These are phyloP conservation scores for Podaxis sp. DNA, from an alignment of 768 basidiomycete species.

Conservation along the genomic window DNA sequence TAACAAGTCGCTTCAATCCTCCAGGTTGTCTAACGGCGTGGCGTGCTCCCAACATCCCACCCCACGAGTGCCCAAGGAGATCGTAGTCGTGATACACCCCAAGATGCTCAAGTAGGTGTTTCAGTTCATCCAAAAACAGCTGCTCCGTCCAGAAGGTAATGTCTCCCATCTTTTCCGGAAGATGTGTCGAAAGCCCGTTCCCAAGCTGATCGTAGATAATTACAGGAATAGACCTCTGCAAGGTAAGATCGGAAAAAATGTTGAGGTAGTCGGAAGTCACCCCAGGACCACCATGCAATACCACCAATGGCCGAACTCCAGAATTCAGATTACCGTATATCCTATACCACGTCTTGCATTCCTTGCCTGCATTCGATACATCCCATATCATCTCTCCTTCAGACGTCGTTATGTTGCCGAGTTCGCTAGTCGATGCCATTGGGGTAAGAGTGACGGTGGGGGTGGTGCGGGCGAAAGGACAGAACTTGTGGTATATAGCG, in stretches of 20 bases:
- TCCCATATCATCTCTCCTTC: constrained; percentile 9
- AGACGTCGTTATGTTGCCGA: neutral
- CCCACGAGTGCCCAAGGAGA: constrained; percentile 48
- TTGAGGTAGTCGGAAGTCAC: constrained; percentile 36
- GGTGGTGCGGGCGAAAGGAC: neutral
- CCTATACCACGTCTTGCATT: constrained; percentile 45
- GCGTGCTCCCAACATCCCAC: constrained; percentile 45
- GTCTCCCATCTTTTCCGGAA: constrained; percentile 37
- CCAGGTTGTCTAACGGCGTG: constrained; percentile 33
- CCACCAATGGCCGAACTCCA: constrained; percentile 37
- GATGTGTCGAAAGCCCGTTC: constrained; percentile 48
- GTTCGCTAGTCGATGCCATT: neutral
- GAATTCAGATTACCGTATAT: constrained; percentile 37
- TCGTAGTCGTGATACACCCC: constrained; percentile 38
- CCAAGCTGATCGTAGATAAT: constrained; percentile 57
- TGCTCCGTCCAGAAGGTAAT: constrained; percentile 47
- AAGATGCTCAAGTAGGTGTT: constrained; percentile 40
- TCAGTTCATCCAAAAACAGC: constrained; percentile 49
- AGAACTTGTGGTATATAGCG: neutral
- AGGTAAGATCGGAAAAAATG: constrained; percentile 33
- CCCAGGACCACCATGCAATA: constrained; percentile 54
- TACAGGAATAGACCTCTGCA: constrained; percentile 35
- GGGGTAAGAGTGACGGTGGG: neutral
- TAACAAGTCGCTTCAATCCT: constrained; percentile 41
- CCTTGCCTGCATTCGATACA: neutral